phyloP scores from a whole-genome alignment of 1,284 basidiomycete genomes.

The Wallemia hederae region DNA sequence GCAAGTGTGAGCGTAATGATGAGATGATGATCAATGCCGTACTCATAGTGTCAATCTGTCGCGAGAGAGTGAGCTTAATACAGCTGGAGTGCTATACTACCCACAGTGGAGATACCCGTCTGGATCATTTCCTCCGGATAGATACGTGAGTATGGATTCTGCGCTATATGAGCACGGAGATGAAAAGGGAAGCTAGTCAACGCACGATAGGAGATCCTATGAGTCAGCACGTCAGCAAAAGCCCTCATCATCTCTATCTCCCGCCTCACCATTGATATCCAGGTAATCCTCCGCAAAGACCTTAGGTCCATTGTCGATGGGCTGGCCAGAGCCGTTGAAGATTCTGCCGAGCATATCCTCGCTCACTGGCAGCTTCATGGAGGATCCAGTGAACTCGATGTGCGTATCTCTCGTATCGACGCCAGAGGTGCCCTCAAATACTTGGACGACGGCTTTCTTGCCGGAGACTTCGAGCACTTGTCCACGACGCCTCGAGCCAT shows the following conservation, averaged over 20 bases:
- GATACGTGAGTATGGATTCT: constrained; percentile 96
- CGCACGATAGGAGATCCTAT: constrained; percentile 1
- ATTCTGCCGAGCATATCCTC: constrained; percentile 98
- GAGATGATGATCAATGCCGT: background rate
- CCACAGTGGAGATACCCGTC: constrained; percentile 75
- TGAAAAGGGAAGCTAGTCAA: background rate
- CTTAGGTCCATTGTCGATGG: constrained; percentile 93
- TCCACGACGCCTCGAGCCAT: constrained; percentile 78
- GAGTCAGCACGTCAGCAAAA: background rate
- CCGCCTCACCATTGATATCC: constrained; percentile 65
- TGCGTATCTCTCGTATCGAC: constrained; percentile 93
- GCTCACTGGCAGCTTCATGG: constrained; percentile 97
- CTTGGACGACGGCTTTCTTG: constrained; percentile 96
- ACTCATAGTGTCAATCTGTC: constrained; percentile 54
- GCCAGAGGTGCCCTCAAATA: constrained; percentile 94
- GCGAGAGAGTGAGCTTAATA: background rate
- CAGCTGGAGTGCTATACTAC: background rate
- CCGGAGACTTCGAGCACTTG: constrained; percentile 96
- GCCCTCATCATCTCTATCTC: background rate
- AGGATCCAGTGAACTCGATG: constrained; percentile 89
- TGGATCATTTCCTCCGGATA: constrained; percentile 99
- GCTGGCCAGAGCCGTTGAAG: constrained; percentile 94
- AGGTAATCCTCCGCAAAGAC: constrained; percentile 98
- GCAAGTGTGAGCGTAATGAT: background rate
- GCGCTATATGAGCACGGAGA: constrained; percentile 19